phyloP scores from a whole-genome alignment of 345 rosid species.

The Conringia planisiliqua region DNA sequence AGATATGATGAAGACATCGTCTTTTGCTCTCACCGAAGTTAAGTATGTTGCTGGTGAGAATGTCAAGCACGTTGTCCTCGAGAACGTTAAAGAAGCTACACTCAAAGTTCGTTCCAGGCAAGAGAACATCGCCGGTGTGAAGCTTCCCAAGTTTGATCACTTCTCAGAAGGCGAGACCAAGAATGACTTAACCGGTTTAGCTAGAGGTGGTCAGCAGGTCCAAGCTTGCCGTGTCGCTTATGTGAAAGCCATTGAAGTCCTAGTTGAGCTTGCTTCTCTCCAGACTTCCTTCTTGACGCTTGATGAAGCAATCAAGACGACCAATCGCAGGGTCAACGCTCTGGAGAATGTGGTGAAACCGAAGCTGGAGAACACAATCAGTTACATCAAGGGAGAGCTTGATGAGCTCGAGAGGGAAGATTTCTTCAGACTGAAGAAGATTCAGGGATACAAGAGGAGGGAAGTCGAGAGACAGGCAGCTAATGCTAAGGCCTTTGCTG shows the following conservation, averaged over 20 bases:
- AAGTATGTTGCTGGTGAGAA: constrained; percentile 92
- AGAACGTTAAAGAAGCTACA: constrained; percentile 78
- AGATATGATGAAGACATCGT: constrained; percentile 78
- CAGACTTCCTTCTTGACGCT: constrained; percentile 91
- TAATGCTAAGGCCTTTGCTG: constrained; percentile 55
- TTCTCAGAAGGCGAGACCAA: constrained; percentile 80
- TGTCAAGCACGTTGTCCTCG: constrained; percentile 73
- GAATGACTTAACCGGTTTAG: constrained; percentile 88
- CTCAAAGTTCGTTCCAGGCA: constrained; percentile 74
- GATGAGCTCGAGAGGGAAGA: constrained; percentile 95
- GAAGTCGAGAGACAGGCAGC: constrained; percentile 57
- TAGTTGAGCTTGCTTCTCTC: constrained; percentile 92
- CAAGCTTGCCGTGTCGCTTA: constrained; percentile 88
- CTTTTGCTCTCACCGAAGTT: constrained; percentile 75
- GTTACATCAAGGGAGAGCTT: constrained; percentile 80
- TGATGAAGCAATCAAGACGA: constrained; percentile 95
- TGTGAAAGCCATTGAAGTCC: constrained; percentile 84
- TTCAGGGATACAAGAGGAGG: constrained; percentile 79
- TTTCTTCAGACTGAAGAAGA: constrained; percentile 91
- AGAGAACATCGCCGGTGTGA: constrained; percentile 89
- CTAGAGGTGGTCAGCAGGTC: constrained; percentile 93
- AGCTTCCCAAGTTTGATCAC: constrained; percentile 84
- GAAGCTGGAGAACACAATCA: constrained; percentile 78
- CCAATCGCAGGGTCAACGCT: constrained; percentile 89
- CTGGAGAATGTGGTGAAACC: constrained; percentile 93